Evolutionary conservation across 164 flowering plant species (phyloP).

Genomic region (Magnolia kwangsiensis): DNA sequence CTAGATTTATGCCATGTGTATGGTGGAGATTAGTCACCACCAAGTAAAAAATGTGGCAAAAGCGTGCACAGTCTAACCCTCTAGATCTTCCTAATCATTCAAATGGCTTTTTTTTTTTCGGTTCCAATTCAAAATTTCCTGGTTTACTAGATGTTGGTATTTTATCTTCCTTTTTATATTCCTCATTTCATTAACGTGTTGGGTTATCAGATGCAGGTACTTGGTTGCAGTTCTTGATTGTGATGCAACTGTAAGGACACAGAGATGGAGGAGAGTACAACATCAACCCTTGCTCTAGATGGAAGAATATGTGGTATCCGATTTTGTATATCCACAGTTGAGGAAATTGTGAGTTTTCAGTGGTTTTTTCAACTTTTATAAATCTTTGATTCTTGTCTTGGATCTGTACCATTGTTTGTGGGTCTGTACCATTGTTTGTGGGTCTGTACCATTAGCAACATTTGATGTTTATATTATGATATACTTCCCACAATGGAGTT

Average conservation of each 20-base stretch:
- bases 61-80: too few species aligned
- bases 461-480: neutral
- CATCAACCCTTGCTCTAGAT: neutral
- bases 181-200: neutral
- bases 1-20: too few species aligned
- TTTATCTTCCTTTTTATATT: neutral
- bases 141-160: neutral
- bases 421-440: neutral
- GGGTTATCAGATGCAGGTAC: neutral
- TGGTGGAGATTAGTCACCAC: too few species aligned
- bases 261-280: constrained; percentile 2
- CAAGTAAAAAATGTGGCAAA: too few species aligned
- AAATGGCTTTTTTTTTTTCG: too few species aligned
- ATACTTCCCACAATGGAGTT: neutral
- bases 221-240: neutral
- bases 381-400: neutral
- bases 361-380: neutral
- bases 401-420: neutral
- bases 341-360: constrained; percentile 14
- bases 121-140: too few species aligned
- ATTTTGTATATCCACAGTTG: constrained; percentile 8
- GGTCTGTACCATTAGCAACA: neutral
- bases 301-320: constrained; percentile 2
- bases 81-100: too few species aligned
- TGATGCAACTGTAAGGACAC: neutral